These are phyloP conservation scores for Cardamine occulta DNA, from an alignment of 345 rosid genomes.

Conservation along the genomic window DNA sequence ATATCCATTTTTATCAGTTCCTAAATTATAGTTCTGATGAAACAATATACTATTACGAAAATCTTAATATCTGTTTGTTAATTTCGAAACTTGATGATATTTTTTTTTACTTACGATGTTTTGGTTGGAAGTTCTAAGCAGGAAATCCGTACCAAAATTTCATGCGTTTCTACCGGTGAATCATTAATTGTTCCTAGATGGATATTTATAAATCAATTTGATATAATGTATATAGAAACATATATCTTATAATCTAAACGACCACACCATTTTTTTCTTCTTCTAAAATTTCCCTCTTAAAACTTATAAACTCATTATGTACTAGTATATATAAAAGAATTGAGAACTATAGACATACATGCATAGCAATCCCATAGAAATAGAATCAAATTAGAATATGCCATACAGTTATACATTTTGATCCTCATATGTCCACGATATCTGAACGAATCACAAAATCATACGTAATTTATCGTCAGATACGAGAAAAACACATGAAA, in stretches of 20 bases:
- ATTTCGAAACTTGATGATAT: background rate
- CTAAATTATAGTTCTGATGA: background rate
- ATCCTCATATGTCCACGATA: conserved; percentile 1
- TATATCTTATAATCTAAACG: background rate
- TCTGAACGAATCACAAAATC: conserved; percentile 14
- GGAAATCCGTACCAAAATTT: background rate
- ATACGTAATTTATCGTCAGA: conserved; percentile 24
- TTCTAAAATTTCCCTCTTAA: background rate
- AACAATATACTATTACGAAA: background rate
- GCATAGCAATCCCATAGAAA: background rate
- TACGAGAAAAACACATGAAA: conserved; percentile 35
- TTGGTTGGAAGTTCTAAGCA: background rate
- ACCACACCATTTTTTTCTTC: background rate
- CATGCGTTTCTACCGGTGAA: background rate
- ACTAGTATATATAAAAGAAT: conserved; percentile 5
- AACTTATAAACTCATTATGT: background rate
- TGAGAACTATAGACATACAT: background rate
- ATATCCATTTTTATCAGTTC: background rate
- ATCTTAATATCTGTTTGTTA: background rate
- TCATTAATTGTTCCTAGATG: background rate
- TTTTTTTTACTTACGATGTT: background rate
- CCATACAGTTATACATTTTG: background rate
- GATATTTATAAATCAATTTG: background rate
- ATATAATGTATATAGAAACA: background rate
- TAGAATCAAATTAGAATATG: conserved; percentile 39